These are phyloP conservation scores for Acidomyces sp. DNA, from an alignment of 495 filamentous ascomycete genomes.

Conservation along the genomic window DNA sequence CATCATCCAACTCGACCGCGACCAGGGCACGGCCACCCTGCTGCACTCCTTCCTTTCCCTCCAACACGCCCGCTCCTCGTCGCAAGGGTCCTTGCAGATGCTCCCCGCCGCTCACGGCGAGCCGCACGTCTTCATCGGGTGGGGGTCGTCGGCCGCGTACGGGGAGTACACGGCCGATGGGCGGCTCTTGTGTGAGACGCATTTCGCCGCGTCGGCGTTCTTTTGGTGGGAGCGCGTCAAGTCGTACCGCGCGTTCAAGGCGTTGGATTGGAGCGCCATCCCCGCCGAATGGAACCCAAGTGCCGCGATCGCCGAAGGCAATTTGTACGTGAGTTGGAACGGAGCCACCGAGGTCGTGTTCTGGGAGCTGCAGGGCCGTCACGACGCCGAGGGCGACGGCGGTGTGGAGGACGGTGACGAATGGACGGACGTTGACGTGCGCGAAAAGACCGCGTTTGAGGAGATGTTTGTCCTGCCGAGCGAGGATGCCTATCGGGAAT, in stretches of 20 bases:
- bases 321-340: conserved; percentile 19
- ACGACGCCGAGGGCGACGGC: not conserved
- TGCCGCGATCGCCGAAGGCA: conserved; percentile 1
- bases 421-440: conserved; percentile 5
- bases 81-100: conserved; percentile 22
- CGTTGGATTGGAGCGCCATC: conserved; percentile 4
- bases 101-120: conserved; percentile 17
- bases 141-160: conserved; percentile 15
- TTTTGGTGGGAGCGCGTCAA: conserved; percentile 16
- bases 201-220: conserved; percentile 15
- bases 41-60: conserved; percentile 13
- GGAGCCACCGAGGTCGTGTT: conserved; percentile 16
- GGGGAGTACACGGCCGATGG: conserved; percentile 16
- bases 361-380: conserved; percentile 17
- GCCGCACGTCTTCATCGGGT: conserved; percentile 20
- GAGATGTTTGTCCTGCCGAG: conserved; percentile 3
- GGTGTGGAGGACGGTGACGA: not conserved
- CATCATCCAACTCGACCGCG: conserved; percentile 15
- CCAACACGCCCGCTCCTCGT: conserved; percentile 9
- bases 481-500: conserved; percentile 1
- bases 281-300: conserved; percentile 10
- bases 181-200: conserved; percentile 18
- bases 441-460: conserved; percentile 9
- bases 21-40: conserved; percentile 6
- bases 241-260: conserved; percentile 18